Base-by-base conservation (phyloP, 2,329 filamentous ascomycete species). In the Aurifilum marmelostoma region DNA sequence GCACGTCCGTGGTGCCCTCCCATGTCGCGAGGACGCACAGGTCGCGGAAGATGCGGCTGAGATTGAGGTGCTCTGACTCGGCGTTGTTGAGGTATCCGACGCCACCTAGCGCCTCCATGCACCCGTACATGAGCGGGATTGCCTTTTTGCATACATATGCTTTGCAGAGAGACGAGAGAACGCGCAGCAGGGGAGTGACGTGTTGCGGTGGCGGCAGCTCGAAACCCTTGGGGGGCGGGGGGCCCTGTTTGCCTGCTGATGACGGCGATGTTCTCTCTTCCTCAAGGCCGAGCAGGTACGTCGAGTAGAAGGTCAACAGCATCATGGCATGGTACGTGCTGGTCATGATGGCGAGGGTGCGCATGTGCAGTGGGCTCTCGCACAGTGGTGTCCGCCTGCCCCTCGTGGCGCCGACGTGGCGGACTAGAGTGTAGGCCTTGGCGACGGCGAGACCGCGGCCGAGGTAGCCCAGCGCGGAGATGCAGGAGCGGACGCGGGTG, bases 1-100 rank as follows among this genome's bases (percentile, higher is more conserved):
- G 81, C 7, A 93, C 89, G 73, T 92, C 90, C 0, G 90, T 92
- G 0, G 91, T 93, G 0, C 91, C 89, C 77, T 92, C 90, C 89
- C 89, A 92, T 63, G 58, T 69, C 21, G 67, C 50, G 29, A 69
- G 79, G 2, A 92, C 90, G 9, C 79, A 82, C 1, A 84, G 87
- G 73, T 93, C 91, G 9, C 91, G 85, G 73, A 88, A 88, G 0
- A 92, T 80, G 8, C 89, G 84, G 0, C 90, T 85, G 3, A 93
- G 79, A 74, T 93, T 93, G 68, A 92, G 80, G 50, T 88, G 84
- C 63, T 89, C 87, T 69, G 88, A 86, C 69, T 88, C 85, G 50
- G 85, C 82, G 72, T 79, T 91, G 74, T 89, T 83, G 32, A 90
- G 83, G 73, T 91, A 92, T 0, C 90, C 89, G 0, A 91, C 85